Percentiles rank a stretch among this genome's conserved stretches.
These are phyloP conservation scores for Trypanosomatidae sp. DNA, from an alignment of 208 protist genomes.

Conservation along the genomic window DNA sequence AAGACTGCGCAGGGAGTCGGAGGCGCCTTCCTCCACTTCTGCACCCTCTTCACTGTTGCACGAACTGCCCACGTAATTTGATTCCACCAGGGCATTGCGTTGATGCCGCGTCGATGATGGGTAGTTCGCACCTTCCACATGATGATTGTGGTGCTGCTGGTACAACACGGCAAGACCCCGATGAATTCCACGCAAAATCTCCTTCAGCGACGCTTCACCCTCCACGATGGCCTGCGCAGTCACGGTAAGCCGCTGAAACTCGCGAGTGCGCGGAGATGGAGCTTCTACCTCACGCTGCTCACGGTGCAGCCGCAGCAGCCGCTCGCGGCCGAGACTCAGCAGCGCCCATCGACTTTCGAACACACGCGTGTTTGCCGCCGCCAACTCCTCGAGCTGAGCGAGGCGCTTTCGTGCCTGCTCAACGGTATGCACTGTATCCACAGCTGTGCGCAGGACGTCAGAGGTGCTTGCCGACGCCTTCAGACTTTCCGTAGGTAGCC, in stretches of 20 bases:
- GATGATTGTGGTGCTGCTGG: background rate
- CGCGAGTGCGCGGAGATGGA: constrained; percentile 1
- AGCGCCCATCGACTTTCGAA: constrained; percentile 18
- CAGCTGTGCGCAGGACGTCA: too few relatives aligned
- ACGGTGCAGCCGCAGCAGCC: constrained; percentile 9
- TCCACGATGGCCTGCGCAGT: constrained; percentile 23
- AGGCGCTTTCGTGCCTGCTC: constrained; percentile 18
- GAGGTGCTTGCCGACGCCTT: background rate
- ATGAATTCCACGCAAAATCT: constrained; percentile 8
- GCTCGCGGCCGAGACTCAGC: constrained; percentile 18
- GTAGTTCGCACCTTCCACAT: background rate
- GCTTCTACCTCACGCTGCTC: background rate
- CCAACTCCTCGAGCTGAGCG: constrained; percentile 17
- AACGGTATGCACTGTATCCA: constrained; percentile 1
- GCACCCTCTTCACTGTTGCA: background rate
- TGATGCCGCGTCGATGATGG: background rate
- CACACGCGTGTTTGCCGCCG: constrained; percentile 17
- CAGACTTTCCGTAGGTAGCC: background rate
- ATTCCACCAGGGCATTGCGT: background rate
- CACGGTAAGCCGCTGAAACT: constrained; percentile 4
- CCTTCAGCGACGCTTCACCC: constrained; percentile 13
- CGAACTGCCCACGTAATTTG: background rate
- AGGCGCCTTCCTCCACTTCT: background rate
- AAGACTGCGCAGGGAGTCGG: background rate
- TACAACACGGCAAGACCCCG: background rate